Evolutionary conservation across 2,329 filamentous ascomycete species (phyloP).

Genomic region (Endothia cerciana): DNA sequence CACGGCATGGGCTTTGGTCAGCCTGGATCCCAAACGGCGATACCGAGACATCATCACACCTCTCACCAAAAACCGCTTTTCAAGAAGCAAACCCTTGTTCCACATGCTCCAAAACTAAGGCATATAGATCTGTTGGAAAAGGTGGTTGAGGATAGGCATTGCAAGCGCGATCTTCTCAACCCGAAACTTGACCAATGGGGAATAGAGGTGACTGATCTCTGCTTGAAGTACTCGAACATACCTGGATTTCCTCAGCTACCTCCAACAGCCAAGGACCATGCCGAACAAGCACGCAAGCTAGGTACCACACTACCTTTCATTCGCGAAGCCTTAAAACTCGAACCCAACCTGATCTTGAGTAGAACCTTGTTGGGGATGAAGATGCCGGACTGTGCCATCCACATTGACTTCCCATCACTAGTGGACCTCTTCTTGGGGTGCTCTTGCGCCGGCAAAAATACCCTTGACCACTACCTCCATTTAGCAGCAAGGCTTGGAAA

Average conservation of each 20-base stretch:
- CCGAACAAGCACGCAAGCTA: neutral
- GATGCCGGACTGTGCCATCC: neutral
- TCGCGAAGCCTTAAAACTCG: neutral
- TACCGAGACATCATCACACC: neutral
- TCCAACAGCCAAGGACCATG: neutral
- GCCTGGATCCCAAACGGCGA: neutral
- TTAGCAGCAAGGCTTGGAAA: neutral
- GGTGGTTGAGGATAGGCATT: neutral
- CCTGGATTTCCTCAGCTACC: neutral
- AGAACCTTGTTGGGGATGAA: neutral
- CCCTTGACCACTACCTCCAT: neutral
- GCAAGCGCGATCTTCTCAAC: neutral
- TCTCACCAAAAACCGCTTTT: too few relatives aligned
- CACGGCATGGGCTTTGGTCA: constrained; percentile 10
- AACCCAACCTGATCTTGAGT: neutral
- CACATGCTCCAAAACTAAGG: too few relatives aligned
- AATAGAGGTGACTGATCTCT: neutral
- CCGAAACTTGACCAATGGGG: too few relatives aligned
- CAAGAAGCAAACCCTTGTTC: neutral
- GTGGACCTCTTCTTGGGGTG: neutral
- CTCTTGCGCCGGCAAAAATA: neutral
- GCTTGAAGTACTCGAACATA: neutral
- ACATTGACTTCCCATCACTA: neutral
- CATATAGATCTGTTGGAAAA: neutral
- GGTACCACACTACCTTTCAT: neutral